Conservation (phyloP, 2,329 filamentous ascomycete species). For the Plectosphaerella sp. region DNA sequence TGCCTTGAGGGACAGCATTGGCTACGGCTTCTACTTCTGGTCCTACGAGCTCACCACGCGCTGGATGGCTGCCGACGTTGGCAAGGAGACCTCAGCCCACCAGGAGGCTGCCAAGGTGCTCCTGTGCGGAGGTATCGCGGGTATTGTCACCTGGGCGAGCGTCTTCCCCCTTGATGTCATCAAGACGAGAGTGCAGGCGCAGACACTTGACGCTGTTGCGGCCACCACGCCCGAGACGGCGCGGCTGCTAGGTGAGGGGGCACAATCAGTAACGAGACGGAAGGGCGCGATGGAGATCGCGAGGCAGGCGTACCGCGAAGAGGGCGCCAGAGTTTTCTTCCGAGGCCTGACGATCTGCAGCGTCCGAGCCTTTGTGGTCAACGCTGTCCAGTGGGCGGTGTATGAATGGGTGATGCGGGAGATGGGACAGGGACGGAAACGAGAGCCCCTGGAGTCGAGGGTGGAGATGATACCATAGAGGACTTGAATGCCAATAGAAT, state of each 20-base stretch:
- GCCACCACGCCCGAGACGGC: slow-evolving; percentile 12
- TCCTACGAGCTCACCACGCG: slow-evolving; percentile 75
- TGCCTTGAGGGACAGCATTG: slow-evolving; percentile 76
- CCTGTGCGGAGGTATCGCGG: slow-evolving; percentile 81
- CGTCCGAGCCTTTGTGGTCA: slow-evolving; percentile 82
- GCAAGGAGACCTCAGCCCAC: slow-evolving; percentile 12
- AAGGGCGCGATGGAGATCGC: slow-evolving; percentile 60
- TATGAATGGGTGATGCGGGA: slow-evolving; percentile 83
- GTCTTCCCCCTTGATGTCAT: slow-evolving; percentile 90
- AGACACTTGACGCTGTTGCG: slow-evolving; percentile 32
- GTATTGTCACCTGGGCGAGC: slow-evolving; percentile 82
- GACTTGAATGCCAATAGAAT: too few relatives aligned
- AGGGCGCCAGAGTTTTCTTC: slow-evolving; percentile 63
- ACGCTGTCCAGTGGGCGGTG: slow-evolving; percentile 87
- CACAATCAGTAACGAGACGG: slow-evolving; percentile 16
- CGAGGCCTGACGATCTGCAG: slow-evolving; percentile 77
- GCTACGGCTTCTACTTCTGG: slow-evolving; percentile 99
- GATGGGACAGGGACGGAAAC: slow-evolving; percentile 32
- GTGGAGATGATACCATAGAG: too few relatives aligned
- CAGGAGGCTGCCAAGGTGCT: slow-evolving; percentile 60
- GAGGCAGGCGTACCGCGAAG: slow-evolving; percentile 58
- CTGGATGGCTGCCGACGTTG: slow-evolving; percentile 35
- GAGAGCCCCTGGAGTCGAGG: background rate
- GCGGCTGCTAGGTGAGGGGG: slow-evolving; percentile 24
- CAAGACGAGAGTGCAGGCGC: slow-evolving; percentile 87